These are phyloP conservation scores for Daldinia bambusicola DNA, from an alignment of 495 filamentous ascomycete species.

Conservation along the genomic window DNA sequence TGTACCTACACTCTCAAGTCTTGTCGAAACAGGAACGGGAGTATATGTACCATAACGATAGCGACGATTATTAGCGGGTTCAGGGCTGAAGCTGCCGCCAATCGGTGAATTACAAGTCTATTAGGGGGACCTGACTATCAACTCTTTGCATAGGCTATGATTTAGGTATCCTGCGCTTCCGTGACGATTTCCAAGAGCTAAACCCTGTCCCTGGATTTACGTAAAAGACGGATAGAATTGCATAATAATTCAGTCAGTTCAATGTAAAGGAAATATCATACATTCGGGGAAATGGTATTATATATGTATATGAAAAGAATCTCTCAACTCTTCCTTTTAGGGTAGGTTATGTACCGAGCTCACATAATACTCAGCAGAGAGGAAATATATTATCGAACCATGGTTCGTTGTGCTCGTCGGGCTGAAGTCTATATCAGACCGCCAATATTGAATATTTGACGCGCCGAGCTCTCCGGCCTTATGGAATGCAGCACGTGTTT, in stretches of 20 bases:
- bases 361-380: no score
- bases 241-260: not conserved
- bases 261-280: no score
- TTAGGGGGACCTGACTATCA: constrained; percentile 16
- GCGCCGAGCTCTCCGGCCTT: constrained; percentile 33
- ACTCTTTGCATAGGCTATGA: constrained; percentile 29
- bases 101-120: constrained; percentile 38
- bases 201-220: not conserved
- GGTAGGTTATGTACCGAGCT: no score
- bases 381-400: no score
- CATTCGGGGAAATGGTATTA: constrained; percentile 5
- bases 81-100: constrained; percentile 22
- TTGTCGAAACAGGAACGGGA: constrained; percentile 1
- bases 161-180: constrained; percentile 9
- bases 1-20: constrained; percentile 6
- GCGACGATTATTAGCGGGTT: constrained; percentile 11
- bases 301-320: not conserved
- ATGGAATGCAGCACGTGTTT: constrained; percentile 36
- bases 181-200: not conserved
- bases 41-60: constrained; percentile 2
- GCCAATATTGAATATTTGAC: constrained; percentile 3
- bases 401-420: not conserved
- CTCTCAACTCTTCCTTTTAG: no score
- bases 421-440: not conserved
- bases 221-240: constrained; percentile 1